Conservation (phyloP, 371 early-diverging fungal genomes). For the Mortierella sp. region DNA sequence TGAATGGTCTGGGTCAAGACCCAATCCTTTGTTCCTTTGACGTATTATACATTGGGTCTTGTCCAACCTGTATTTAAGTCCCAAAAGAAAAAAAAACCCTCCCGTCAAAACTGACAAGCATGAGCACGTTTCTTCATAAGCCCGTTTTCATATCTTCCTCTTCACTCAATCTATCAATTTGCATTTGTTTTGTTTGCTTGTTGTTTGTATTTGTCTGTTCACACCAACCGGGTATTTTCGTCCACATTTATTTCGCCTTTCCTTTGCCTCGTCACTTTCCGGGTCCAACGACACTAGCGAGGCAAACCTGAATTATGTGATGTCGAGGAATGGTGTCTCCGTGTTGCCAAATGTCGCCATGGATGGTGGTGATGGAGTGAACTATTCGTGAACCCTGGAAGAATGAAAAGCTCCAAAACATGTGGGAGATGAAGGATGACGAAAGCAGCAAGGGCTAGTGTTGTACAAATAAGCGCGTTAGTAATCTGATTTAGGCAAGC, state of each 20-base stretch:
- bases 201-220: neutral
- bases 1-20: too few relatives aligned
- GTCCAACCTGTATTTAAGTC: too few relatives aligned
- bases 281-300: neutral
- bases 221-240: neutral
- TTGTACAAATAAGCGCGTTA: neutral
- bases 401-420: neutral
- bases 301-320: neutral
- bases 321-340: neutral
- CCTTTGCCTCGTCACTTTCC: neutral
- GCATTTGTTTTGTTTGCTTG: neutral
- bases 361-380: neutral
- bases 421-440: neutral
- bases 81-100: neutral
- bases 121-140: neutral
- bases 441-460: neutral
- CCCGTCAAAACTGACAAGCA: neutral
- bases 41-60: too few relatives aligned
- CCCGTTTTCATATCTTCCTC: neutral
- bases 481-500: conserved; percentile 17
- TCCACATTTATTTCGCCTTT: neutral
- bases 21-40: too few relatives aligned
- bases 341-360: conserved; percentile 28
- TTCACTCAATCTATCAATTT: neutral
- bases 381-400: neutral